A percentile compares a stretch with the other conserved stretches of the same genome.
phyloP scores from a whole-genome alignment of 1,139 yeast species.

The Hyphopichia pseudoburtonii region DNA sequence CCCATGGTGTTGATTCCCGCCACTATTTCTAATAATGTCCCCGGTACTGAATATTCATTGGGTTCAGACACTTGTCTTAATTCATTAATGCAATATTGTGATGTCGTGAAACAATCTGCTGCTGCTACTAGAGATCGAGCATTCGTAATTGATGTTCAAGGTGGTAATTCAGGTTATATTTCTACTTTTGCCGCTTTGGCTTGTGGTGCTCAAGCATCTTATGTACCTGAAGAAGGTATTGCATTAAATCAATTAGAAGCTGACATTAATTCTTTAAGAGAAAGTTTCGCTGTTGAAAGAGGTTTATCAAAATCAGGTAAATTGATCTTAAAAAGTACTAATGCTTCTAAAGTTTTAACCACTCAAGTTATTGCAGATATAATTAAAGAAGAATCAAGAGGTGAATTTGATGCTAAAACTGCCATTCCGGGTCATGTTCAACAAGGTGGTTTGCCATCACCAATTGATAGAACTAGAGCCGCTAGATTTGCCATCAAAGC shows the following conservation, averaged over 20 bases:
- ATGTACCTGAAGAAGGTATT: conserved; percentile 73
- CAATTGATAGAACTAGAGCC: conserved; percentile 91
- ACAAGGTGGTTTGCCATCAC: conserved; percentile 95
- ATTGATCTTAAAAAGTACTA: conserved; percentile 78
- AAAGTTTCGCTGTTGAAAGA: conserved; percentile 54
- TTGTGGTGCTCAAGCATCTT: conserved; percentile 73
- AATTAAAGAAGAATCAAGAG: conserved; percentile 72
- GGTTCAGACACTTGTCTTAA: conserved; percentile 82
- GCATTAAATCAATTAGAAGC: conserved; percentile 56
- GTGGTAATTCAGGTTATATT: conserved; percentile 80
- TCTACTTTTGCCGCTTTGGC: conserved; percentile 69
- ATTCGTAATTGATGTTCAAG: conserved; percentile 83
- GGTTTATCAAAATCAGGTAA: conserved; percentile 78
- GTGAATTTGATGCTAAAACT: conserved; percentile 84
- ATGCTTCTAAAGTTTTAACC: conserved; percentile 78
- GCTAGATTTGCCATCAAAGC: conserved; percentile 88
- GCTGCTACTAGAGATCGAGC: conserved; percentile 77
- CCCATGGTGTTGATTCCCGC: conserved; percentile 81
- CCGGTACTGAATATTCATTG: conserved; percentile 78
- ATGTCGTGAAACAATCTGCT: conserved; percentile 76
- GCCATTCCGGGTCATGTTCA: conserved; percentile 98
- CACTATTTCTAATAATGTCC: conserved; percentile 82
- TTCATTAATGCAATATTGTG: conserved; percentile 73
- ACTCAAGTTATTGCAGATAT: conserved; percentile 83
- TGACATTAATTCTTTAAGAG: conserved; percentile 58